Evolutionary conservation across 2,329 filamentous ascomycete species (phyloP), one percentile per base, ranked within the genome.

Genomic region (Talaromyces sp.): DNA sequence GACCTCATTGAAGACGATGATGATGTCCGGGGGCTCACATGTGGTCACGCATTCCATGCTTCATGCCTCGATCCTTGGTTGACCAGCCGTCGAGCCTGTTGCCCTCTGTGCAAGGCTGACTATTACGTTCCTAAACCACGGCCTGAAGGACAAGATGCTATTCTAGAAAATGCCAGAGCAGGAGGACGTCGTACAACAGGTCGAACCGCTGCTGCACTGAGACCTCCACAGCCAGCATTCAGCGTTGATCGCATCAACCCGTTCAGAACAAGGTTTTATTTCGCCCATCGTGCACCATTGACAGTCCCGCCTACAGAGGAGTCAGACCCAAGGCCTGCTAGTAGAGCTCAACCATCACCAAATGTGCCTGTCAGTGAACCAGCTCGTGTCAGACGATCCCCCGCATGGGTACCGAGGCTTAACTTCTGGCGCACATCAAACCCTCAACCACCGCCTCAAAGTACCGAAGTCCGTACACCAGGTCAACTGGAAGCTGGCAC

Each of bases 21-120:
- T 71, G 94, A 99, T 74, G 89, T 99, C 59, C 91, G 95, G 70
- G 95, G 95, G 2, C 81, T 99, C 67, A 93, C 92, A 3, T 99
- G 95, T 73, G 95, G 95, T n/a, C 95, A 99, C 77, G 93, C 94
- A 62, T 99, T 98, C 85, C 95, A 99, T 76, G 93, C 93, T 60
- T 91, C 90, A 45, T 99, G 95, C 75, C 87, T 99, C 58, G 95
- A 99, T 72, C 95, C 95, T 11, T 99, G 95, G 95, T 82, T 99
- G 68, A 99, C 95, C 10, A 93, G 91, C 74, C 88, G 95, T 68
- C 89, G 94, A 69, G 95, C 95, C 31, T 98, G 94, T 82, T 99
- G 95, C 76, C 95, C 95, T 6, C 88, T 99, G 7, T 99, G 95
- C 83, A 99, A 99, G 81, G 92, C 94, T 47, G 95, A 99, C 75